Percentiles rank a stretch among this genome's conserved stretches.
Conservation (phyloP, 1,284 basidiomycete species). For the Flammula alnicola region DNA sequence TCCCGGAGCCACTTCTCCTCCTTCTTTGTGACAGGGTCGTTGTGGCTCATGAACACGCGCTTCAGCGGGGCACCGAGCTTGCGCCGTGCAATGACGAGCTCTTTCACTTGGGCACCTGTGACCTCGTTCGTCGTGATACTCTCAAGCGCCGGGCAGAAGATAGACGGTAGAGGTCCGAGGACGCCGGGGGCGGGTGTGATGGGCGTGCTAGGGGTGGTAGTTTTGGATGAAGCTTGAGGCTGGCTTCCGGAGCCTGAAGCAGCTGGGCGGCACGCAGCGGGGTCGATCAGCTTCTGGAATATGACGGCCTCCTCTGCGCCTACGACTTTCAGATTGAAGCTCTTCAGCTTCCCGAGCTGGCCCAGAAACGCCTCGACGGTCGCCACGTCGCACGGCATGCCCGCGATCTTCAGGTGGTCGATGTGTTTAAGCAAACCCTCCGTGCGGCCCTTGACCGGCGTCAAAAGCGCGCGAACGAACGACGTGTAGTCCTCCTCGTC, state of each 20-base stretch:
- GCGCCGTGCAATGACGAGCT: conserved; percentile 48
- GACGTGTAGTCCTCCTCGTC: conserved; percentile 52
- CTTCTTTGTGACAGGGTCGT: conserved; percentile 37
- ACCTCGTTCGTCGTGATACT: conserved; percentile 50
- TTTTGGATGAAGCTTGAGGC: conserved; percentile 1
- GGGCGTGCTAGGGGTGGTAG: not conserved
- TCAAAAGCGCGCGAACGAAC: conserved; percentile 46
- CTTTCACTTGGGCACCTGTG: conserved; percentile 42
- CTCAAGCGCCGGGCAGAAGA: conserved; percentile 47
- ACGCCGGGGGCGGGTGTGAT: too few relatives aligned
- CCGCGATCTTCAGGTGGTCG: conserved; percentile 52
- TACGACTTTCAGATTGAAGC: conserved; percentile 49
- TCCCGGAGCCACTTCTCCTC: conserved; percentile 52
- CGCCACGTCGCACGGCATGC: conserved; percentile 44
- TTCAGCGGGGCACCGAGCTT: conserved; percentile 47
- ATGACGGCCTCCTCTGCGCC: conserved; percentile 38
- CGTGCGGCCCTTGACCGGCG: conserved; percentile 36
- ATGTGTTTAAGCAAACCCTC: conserved; percentile 49
- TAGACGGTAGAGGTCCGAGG: conserved; percentile 9
- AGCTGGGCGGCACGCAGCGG: conserved; percentile 8
- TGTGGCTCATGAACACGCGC: conserved; percentile 48
- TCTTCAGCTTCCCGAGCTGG: conserved; percentile 48
- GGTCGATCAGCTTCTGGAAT: conserved; percentile 41
- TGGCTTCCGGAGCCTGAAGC: not conserved
- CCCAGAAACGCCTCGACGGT: conserved; percentile 43